phyloP scores from a whole-genome alignment of 495 filamentous ascomycete genomes.

The Melanomma pulvis-pyrius region DNA sequence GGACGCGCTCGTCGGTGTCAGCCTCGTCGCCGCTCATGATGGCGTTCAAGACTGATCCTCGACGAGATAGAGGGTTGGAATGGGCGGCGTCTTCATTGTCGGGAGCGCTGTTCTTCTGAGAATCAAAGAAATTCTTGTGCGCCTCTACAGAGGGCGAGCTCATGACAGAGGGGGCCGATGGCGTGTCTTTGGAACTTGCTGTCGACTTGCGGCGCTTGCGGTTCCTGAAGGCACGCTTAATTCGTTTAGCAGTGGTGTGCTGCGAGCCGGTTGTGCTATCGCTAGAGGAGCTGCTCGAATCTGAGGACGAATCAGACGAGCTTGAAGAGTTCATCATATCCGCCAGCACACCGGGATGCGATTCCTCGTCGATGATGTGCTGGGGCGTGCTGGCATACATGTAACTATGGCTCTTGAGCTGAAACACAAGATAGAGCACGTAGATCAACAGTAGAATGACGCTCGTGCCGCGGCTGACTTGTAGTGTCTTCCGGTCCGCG shows the following conservation, averaged over 20 bases:
- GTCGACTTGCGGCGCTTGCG: constrained; percentile 75
- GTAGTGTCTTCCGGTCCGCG: constrained; percentile 71
- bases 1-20: constrained; percentile 47
- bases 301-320: constrained; percentile 59
- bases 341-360: constrained; percentile 79
- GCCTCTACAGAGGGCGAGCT: constrained; percentile 48
- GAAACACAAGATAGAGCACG: constrained; percentile 82
- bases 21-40: constrained; percentile 55
- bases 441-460: constrained; percentile 87
- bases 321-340: constrained; percentile 73
- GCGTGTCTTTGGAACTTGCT: constrained; percentile 65
- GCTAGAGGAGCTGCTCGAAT: constrained; percentile 65
- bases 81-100: constrained; percentile 14
- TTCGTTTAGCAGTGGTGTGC: constrained; percentile 71
- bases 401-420: constrained; percentile 88
- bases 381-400: constrained; percentile 90
- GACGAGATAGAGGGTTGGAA: constrained; percentile 25
- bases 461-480: constrained; percentile 88
- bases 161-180: constrained; percentile 47
- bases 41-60: constrained; percentile 38
- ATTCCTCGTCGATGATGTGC: constrained; percentile 84
- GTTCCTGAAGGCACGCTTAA: constrained; percentile 67
- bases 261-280: constrained; percentile 65
- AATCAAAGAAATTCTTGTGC: constrained; percentile 28
- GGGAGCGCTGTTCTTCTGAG: constrained; percentile 13